Evolutionary conservation across 768 basidiomycete genomes (phyloP), one percentile per base, ranked within the genome.

Genomic region (Pisolithus albus): DNA sequence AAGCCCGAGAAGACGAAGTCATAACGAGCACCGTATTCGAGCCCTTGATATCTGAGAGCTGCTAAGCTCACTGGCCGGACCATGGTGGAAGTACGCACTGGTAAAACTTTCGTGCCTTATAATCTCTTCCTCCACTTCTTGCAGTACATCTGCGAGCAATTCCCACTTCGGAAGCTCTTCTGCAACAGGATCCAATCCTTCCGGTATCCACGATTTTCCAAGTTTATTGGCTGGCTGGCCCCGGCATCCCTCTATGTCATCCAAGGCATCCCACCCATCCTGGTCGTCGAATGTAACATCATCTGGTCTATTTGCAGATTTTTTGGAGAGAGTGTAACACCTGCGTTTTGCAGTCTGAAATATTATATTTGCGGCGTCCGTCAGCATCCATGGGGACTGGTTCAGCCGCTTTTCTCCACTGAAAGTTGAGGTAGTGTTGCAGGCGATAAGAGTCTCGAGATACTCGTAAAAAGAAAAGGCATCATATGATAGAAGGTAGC

Each of bases 111-210:
- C 80, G 54, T 81, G 77, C 40, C 82, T 73, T 52, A 88, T 72
- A 28, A 88, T 84, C 57, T 93, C 90, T 53, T 83, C 83, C 66
- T 98, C 96, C 2, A 92, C 86, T 69, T 99, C 96, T 47, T 90
- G 76, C 41, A 99, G 65, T 0, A 94, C 78, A n/a, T 92, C 88
- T 0, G 84, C 78, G 11, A 99, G 70, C 7, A 94, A 64, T 51
- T 78, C 78, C 95, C 96, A 98, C 65, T 99, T 99, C 0, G 94
- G 94, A 41, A 89, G 77, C 62, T 98, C 96, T 68, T 98, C 96
- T 21, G 97, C 73, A 0, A 93, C 81, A 0, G 92, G 89, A 42
- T 91, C 82, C 66, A 94, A 82, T 1, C 82, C 84, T 9, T 79
- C 74, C 0, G 92, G 88, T 19, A 92, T 63, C 85, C 91, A 89